Conservation (phyloP, 306 rosid species). For the Malus sieversii region DNA sequence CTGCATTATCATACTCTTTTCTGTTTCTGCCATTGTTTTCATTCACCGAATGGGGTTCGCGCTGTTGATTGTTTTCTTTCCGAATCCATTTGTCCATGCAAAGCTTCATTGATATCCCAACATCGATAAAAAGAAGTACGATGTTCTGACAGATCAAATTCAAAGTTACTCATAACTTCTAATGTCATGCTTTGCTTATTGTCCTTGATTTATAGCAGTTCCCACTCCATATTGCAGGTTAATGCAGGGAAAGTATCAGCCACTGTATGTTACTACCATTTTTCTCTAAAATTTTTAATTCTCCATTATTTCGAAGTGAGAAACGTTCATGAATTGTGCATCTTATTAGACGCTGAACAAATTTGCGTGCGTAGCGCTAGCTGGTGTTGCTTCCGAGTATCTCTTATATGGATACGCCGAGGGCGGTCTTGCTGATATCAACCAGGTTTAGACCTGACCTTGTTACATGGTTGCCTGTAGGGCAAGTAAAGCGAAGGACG, state of each 20-base stretch:
- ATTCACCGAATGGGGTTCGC: no score
- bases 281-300: constrained; percentile 9
- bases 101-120: background rate
- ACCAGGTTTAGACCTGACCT: constrained; percentile 44
- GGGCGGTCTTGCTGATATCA: constrained; percentile 90
- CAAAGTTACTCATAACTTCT: background rate
- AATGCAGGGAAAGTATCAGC: constrained; percentile 74
- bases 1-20: no score
- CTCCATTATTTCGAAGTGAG: constrained; percentile 10
- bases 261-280: constrained; percentile 41
- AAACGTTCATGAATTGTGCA: constrained; percentile 7
- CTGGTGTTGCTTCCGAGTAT: constrained; percentile 88
- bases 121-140: no score
- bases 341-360: constrained; percentile 63
- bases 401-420: constrained; percentile 75
- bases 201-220: background rate
- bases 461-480: background rate
- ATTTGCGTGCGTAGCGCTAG: constrained; percentile 87
- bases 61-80: no score
- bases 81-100: background rate
- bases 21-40: no score
- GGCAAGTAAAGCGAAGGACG: no score
- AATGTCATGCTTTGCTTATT: background rate
- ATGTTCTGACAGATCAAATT: background rate
- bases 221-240: constrained; percentile 41